Evolutionary conservation across 2,329 filamentous ascomycete species (phyloP).

Genomic region (Pyrenophora teres): DNA sequence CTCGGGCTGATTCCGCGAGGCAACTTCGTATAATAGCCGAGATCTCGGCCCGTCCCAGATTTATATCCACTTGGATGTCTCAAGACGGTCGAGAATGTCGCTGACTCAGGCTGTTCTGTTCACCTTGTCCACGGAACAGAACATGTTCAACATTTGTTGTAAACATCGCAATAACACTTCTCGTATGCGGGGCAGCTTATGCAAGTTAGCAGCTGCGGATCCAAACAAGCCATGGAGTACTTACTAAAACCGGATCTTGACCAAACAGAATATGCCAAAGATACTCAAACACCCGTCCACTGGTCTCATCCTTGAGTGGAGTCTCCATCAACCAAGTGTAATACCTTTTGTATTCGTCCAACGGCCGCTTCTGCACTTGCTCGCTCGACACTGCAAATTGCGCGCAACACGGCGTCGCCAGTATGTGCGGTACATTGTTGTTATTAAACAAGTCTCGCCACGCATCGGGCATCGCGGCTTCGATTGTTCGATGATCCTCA

Average conservation of each 20-base stretch:
- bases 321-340: conserved; percentile 32
- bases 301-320: conserved; percentile 27
- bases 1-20: neutral
- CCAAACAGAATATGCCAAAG: conserved; percentile 37
- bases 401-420: conserved; percentile 54
- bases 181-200: conserved; percentile 25
- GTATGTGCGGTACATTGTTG: conserved; percentile 21
- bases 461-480: conserved; percentile 21
- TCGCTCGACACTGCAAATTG: conserved; percentile 44
- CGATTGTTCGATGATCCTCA: conserved; percentile 14
- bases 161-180: conserved; percentile 31
- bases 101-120: too few relatives aligned
- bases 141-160: conserved; percentile 12
- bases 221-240: conserved; percentile 8
- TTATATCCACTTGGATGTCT: neutral
- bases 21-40: neutral
- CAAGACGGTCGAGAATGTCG: too few relatives aligned
- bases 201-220: conserved; percentile 7
- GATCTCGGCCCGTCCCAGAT: neutral
- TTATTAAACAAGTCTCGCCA: conserved; percentile 24
- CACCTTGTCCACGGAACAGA: neutral
- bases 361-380: conserved; percentile 31
- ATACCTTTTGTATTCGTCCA: conserved; percentile 34
- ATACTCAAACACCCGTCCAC: conserved; percentile 32
- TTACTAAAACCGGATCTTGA: conserved; percentile 24